Evolutionary conservation across 108 stramenopile genomes (phyloP).

Genomic region (Discostella pseudostelligera): DNA sequence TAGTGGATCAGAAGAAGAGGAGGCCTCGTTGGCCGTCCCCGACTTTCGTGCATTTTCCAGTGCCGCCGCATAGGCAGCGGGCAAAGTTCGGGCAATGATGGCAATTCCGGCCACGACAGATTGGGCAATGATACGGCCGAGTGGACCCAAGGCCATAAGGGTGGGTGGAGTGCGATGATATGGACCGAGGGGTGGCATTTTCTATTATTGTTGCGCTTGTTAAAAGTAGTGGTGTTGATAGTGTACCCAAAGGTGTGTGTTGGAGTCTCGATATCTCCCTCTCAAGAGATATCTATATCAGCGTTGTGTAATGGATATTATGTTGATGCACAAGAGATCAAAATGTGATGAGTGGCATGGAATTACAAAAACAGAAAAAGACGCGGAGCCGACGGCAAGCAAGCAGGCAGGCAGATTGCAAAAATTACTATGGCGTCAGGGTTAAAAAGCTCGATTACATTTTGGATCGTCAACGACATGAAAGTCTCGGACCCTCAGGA

Average conservation of each 20-base stretch:
- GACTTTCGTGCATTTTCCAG: constrained; percentile 46
- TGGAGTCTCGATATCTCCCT: neutral
- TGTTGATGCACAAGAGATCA: neutral
- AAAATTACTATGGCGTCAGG: constrained; percentile 27
- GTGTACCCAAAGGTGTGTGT: neutral
- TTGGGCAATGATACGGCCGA: constrained; percentile 44
- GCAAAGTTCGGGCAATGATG: constrained; percentile 44
- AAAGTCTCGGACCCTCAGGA: constrained; percentile 49
- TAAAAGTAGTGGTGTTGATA: too few species aligned
- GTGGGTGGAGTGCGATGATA: neutral
- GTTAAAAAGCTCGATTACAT: constrained; percentile 55
- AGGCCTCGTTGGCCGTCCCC: constrained; percentile 36
- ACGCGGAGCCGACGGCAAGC: neutral
- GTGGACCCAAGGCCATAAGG: constrained; percentile 47
- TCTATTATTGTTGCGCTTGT: neutral
- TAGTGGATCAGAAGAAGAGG: constrained; percentile 17
- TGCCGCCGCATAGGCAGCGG: constrained; percentile 47
- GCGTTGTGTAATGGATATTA: too few species aligned
- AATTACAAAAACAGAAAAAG: neutral
- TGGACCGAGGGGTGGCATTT: neutral
- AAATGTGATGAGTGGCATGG: neutral
- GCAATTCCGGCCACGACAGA: constrained; percentile 37
- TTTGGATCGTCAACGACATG: constrained; percentile 33
- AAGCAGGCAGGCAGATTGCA: neutral
- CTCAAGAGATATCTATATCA: neutral